A percentile compares a stretch with the other conserved stretches of the same genome.
Conservation (phyloP, 2,329 filamentous ascomycete species). For the Cercospora brassicicola region DNA sequence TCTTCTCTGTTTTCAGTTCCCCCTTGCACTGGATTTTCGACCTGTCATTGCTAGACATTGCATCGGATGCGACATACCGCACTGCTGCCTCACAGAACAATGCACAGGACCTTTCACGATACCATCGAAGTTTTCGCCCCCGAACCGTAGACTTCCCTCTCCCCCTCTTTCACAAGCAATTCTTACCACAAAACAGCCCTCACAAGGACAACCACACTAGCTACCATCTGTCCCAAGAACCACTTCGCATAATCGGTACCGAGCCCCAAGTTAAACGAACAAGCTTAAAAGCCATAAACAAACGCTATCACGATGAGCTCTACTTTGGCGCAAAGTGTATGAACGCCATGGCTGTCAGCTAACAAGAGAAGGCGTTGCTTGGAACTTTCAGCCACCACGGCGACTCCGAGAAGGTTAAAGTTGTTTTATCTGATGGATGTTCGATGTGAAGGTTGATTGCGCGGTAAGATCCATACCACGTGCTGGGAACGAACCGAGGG, state of each 20-base stretch:
- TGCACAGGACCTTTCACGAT: no score
- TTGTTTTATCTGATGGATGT: background rate
- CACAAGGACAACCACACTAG: no score
- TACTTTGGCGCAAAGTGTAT: no score
- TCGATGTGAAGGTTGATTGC: background rate
- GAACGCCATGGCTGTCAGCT: background rate
- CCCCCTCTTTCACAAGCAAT: background rate
- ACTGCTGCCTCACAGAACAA: no score
- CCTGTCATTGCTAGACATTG: no score
- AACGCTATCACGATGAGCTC: background rate
- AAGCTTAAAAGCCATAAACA: background rate
- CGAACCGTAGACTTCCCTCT: background rate
- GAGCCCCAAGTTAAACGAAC: background rate
- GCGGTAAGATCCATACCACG: background rate
- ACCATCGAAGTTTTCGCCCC: background rate
- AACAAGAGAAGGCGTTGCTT: background rate
- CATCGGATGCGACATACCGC: no score
- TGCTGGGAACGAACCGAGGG: background rate
- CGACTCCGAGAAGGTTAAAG: background rate
- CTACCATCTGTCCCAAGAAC: no score
- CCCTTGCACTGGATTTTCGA: no score
- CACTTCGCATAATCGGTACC: background rate
- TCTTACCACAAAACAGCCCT: no score
- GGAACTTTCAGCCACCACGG: background rate
- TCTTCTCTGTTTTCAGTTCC: background rate